Evolutionary conservation across 176 grass and related monocot species (phyloP).

Genomic region (Cenchrus americanus): DNA sequence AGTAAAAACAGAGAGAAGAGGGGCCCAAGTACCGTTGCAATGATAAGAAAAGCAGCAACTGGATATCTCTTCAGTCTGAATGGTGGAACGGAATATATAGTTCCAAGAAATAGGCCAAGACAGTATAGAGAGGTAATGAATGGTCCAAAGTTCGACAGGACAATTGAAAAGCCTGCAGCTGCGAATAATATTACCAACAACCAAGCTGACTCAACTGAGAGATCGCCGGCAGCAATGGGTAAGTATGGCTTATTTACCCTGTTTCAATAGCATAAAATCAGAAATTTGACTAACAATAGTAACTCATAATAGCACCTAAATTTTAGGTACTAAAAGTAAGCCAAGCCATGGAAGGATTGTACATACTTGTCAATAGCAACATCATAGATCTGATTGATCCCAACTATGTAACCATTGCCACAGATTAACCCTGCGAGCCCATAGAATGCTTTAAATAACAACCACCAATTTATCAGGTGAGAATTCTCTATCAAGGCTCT

Average conservation of each 20-base stretch:
- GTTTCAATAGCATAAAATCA: constrained; percentile 41
- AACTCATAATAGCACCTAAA: not conserved
- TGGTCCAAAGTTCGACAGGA: constrained; percentile 73
- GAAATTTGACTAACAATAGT: constrained; percentile 26
- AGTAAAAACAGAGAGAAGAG: constrained; percentile 2
- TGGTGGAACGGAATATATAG: constrained; percentile 99
- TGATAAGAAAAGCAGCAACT: constrained; percentile 95
- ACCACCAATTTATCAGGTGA: constrained; percentile 84
- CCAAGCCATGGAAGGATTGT: not conserved
- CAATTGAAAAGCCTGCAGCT: constrained; percentile 70
- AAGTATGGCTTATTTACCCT: constrained; percentile 99
- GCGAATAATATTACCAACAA: constrained; percentile 78
- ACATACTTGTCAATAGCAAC: constrained; percentile 97
- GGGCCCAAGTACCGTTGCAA: constrained; percentile 72
- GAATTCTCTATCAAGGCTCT: constrained; percentile 93
- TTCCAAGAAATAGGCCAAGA: constrained; percentile 95
- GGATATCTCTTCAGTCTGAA: constrained; percentile 97
- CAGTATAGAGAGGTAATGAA: constrained; percentile 96
- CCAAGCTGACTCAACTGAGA: constrained; percentile 90
- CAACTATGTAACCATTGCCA: constrained; percentile 96
- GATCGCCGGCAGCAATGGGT: constrained; percentile 90
- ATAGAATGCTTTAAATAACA: constrained; percentile 80
- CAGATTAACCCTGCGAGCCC: constrained; percentile 74
- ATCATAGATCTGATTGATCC: constrained; percentile 98
- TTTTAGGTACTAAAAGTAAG: constrained; percentile 12